Percentiles rank a stretch among this genome's conserved stretches.
phyloP scores from a whole-genome alignment of 805 yeast species.

The Ogataea parapolymorpha region DNA sequence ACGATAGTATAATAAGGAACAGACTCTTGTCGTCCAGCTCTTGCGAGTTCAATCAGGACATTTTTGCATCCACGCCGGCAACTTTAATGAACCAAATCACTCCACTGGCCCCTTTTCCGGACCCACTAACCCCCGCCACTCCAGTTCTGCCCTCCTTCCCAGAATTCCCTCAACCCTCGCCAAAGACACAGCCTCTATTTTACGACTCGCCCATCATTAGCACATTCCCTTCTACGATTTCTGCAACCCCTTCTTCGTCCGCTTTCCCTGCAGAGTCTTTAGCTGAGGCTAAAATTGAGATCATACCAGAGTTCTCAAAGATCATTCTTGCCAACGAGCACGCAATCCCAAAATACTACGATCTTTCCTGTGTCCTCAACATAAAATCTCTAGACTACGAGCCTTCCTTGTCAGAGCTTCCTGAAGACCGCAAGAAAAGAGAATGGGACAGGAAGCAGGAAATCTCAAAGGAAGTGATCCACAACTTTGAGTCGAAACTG shows the following conservation, averaged over 20 bases:
- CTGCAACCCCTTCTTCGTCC: background rate
- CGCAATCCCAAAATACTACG: constrained; percentile 15
- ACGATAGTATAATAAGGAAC: constrained; percentile 15
- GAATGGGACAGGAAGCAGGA: constrained; percentile 21
- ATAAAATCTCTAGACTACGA: constrained; percentile 27
- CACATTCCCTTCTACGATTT: constrained; percentile 12
- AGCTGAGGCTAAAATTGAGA: constrained; percentile 21
- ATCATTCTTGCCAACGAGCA: constrained; percentile 15
- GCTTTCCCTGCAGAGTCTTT: constrained; percentile 8
- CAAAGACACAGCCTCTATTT: constrained; percentile 12
- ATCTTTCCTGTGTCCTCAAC: constrained; percentile 26
- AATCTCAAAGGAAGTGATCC: constrained; percentile 21
- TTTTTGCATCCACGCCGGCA: constrained; percentile 13
- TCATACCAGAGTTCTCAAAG: constrained; percentile 28
- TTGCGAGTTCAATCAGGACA: constrained; percentile 7
- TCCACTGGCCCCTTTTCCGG: constrained; percentile 7
- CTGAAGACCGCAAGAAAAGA: constrained; percentile 16
- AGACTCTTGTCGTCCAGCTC: constrained; percentile 9
- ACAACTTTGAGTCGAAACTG: constrained; percentile 16
- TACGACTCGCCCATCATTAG: constrained; percentile 16
- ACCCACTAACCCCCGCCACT: constrained; percentile 18
- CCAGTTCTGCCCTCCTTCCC: constrained; percentile 22
- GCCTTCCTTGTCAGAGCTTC: constrained; percentile 17
- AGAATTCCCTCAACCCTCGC: constrained; percentile 11
- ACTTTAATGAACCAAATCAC: constrained; percentile 8